A percentile compares a stretch with the other conserved stretches of the same genome.
phyloP scores from a whole-genome alignment of 2,329 filamentous ascomycete genomes.

The Arthrobotrys entomopaga region DNA sequence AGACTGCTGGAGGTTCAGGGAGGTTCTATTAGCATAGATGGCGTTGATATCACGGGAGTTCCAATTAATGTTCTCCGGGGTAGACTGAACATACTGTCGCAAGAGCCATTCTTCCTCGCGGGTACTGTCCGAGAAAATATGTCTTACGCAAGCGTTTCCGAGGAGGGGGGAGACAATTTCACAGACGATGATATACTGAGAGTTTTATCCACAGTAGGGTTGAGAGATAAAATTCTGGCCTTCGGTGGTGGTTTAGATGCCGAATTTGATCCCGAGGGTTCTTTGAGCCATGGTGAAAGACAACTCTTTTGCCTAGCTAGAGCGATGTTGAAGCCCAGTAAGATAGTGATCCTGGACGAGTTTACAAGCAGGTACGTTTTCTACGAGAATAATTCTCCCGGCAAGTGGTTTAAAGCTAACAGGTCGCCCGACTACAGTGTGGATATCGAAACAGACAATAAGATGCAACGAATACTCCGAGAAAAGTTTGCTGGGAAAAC shows the following conservation, averaged over 20 bases:
- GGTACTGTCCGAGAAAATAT: constrained; percentile 47
- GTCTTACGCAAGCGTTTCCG: constrained; percentile 32
- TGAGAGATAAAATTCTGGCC: constrained; percentile 39
- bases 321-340: constrained; percentile 61
- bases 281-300: constrained; percentile 54
- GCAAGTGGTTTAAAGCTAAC: background rate
- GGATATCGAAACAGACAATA: constrained; percentile 48
- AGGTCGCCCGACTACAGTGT: constrained; percentile 16
- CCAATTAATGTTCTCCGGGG: constrained; percentile 39
- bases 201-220: constrained; percentile 33
- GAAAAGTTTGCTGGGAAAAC: constrained; percentile 43
- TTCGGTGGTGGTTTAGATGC: constrained; percentile 31
- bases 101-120: constrained; percentile 53
- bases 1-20: constrained; percentile 36
- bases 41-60: constrained; percentile 40
- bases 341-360: constrained; percentile 46
- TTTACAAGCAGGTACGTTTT: constrained; percentile 47
- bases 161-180: constrained; percentile 16
- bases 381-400: background rate
- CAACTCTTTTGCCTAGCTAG: constrained; percentile 67
- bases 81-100: constrained; percentile 49
- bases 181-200: constrained; percentile 26
- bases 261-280: constrained; percentile 42
- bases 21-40: constrained; percentile 48
- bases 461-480: constrained; percentile 42